Conservation (phyloP, 1,284 basidiomycete species). For the Puccinia brachypodii region DNA sequence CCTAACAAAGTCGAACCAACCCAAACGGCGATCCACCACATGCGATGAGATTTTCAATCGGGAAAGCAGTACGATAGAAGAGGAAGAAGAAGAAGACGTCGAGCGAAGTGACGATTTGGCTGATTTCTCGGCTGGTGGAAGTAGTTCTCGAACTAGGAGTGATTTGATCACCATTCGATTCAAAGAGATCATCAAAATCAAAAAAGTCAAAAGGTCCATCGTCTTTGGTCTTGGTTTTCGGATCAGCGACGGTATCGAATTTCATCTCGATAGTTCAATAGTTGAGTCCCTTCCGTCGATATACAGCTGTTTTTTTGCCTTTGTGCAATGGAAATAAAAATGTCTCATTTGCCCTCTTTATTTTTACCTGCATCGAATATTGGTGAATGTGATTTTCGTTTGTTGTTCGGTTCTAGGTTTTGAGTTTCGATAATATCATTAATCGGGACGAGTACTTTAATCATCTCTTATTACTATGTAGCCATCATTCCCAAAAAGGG, state of each 20-base stretch:
- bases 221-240: conserved; percentile 24
- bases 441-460: conserved; percentile 37
- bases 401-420: conserved; percentile 17
- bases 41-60: not conserved
- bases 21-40: not conserved
- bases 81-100: not conserved
- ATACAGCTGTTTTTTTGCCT: not conserved
- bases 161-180: not conserved
- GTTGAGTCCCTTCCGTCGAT: not conserved
- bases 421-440: conserved; percentile 38
- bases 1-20: not conserved
- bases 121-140: not conserved
- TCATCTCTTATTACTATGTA: conserved; percentile 21
- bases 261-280: conserved; percentile 21
- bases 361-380: not conserved
- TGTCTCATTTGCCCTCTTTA: not conserved
- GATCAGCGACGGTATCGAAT: conserved; percentile 41
- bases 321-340: not conserved
- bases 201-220: conserved; percentile 26
- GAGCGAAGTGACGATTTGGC: not conserved
- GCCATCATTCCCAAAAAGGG: not conserved
- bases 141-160: not conserved
- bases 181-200: conserved; percentile 10
- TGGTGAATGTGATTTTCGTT: not conserved
- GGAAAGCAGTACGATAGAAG: not conserved